Conservation (phyloP, 345 rosid species). For the Reutealis trisperma region DNA sequence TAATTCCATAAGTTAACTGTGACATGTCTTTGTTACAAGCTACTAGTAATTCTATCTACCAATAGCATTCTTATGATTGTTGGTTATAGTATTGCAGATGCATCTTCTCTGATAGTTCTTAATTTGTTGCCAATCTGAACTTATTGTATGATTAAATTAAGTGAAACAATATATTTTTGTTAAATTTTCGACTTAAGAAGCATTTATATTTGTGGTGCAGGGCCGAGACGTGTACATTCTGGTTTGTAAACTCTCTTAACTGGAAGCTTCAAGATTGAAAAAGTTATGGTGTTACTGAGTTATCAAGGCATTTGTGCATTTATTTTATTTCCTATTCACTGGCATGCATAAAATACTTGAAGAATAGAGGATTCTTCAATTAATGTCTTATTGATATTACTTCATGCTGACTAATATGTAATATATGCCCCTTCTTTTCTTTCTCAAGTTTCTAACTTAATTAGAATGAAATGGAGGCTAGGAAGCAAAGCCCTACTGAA, state of each 20-base stretch:
- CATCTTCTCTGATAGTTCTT: not conserved
- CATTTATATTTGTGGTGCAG: constrained; percentile 52
- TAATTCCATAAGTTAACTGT: not conserved
- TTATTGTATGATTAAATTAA: not conserved
- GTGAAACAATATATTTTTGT: not conserved
- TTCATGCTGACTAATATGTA: not conserved
- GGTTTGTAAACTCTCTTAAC: constrained; percentile 57
- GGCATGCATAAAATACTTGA: not conserved
- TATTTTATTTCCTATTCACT: not conserved
- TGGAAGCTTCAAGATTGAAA: constrained; percentile 25
- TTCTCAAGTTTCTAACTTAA: no score
- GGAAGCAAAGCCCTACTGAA: not conserved
- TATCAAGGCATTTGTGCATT: not conserved
- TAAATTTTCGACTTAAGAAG: constrained; percentile 19
- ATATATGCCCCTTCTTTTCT: not conserved
- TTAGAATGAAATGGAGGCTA: not conserved
- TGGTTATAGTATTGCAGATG: not conserved
- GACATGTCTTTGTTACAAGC: no score
- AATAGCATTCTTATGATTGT: no score
- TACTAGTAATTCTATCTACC: no score
- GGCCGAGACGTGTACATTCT: constrained; percentile 97
- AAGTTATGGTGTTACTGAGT: not conserved
- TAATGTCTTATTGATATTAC: not conserved
- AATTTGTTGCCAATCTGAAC: not conserved
- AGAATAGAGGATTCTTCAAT: not conserved